phyloP scores from a whole-genome alignment of 192 early-diverging fungal species.

The Rhizophlyctis rosea region DNA sequence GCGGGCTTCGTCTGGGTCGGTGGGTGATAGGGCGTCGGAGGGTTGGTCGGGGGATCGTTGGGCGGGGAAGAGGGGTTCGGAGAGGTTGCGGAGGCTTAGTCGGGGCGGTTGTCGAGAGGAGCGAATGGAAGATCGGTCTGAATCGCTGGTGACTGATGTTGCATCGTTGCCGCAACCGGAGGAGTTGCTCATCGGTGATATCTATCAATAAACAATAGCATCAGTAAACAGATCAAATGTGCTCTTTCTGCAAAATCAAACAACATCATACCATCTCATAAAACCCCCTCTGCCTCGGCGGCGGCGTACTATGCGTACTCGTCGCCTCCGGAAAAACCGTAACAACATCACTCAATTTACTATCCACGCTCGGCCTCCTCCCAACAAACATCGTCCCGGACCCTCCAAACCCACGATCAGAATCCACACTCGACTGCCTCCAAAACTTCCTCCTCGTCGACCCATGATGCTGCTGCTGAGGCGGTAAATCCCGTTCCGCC shows the following conservation, averaged over 20 bases:
- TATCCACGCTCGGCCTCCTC: constrained; percentile 18
- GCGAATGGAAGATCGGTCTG: neutral
- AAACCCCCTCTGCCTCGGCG: no score
- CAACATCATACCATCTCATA: no score
- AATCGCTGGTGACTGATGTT: neutral
- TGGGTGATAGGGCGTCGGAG: neutral
- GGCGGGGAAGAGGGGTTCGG: neutral
- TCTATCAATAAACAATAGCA: no score
- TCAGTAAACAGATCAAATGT: no score
- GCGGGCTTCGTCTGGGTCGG: neutral
- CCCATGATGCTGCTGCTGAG: neutral
- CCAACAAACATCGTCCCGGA: neutral
- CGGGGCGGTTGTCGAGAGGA: no score
- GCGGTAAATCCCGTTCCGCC: no score
- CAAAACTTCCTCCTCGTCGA: constrained; percentile 14
- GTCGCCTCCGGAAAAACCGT: constrained; percentile 9
- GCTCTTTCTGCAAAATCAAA: no score
- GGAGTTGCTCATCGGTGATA: neutral
- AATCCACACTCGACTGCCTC: constrained; percentile 23
- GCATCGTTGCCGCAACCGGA: neutral
- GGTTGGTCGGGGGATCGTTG: neutral
- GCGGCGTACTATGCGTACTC: no score
- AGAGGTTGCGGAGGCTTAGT: neutral
- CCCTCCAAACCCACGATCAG: constrained; percentile 2
- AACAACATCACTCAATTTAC: constrained; percentile 20